Evolutionary conservation across 306 rosid species (phyloP).

Genomic region (Sophora flavescens): DNA sequence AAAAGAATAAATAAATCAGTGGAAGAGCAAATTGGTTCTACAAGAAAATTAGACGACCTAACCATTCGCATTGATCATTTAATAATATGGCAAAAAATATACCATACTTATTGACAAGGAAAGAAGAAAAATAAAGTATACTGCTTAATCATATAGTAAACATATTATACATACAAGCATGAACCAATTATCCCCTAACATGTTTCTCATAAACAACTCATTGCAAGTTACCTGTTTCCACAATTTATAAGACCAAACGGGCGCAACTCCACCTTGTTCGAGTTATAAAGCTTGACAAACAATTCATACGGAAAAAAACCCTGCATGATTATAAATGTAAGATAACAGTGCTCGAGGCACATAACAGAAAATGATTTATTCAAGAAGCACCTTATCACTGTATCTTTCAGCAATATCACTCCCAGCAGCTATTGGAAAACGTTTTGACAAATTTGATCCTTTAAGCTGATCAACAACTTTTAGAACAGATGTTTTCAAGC

Average conservation of each 20-base stretch:
- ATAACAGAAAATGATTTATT: constrained; percentile 15
- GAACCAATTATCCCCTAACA: constrained; percentile 4
- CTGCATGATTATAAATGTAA: constrained; percentile 55
- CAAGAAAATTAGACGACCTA: constrained; percentile 6
- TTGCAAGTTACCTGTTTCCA: constrained; percentile 84
- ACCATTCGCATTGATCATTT: constrained; percentile 14
- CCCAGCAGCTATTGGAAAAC: constrained; percentile 50
- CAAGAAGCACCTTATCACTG: constrained; percentile 69
- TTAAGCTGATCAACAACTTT: constrained; percentile 86
- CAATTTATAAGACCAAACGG: constrained; percentile 90
- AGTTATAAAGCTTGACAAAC: constrained; percentile 85
- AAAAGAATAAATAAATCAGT: constrained; percentile 7
- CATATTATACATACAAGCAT: constrained; percentile 31
- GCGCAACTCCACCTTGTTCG: constrained; percentile 72
- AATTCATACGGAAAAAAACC: constrained; percentile 74
- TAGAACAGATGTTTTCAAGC: constrained; percentile 73
- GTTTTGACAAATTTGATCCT: constrained; percentile 77
- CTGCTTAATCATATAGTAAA: constrained; percentile 20
- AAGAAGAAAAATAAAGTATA: constrained; percentile 17
- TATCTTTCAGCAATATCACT: constrained; percentile 66
- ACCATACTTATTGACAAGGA: constrained; percentile 13
- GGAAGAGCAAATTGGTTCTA: constrained; percentile 26
- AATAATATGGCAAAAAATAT: background rate
- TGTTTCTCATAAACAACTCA: constrained; percentile 16
- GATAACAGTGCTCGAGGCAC: constrained; percentile 11